Evolutionary conservation across 2,329 filamentous ascomycete genomes (phyloP).

Genomic region (Monascus ruber): DNA sequence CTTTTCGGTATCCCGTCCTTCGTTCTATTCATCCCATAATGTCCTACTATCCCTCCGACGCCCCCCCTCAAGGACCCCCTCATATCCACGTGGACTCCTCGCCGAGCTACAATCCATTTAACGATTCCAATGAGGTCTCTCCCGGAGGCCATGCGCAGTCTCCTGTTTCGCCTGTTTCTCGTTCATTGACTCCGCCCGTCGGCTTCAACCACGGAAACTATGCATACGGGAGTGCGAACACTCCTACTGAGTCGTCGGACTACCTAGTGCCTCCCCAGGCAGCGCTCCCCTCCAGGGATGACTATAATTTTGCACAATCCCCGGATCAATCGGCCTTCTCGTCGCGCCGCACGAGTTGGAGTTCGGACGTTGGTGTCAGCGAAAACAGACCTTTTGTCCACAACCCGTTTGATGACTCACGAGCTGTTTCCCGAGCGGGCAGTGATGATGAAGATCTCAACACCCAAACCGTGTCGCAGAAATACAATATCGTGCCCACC

Average conservation of each 20-base stretch:
- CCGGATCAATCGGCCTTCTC: conserved; percentile 42
- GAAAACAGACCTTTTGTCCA: conserved; percentile 39
- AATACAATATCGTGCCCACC: conserved; percentile 60
- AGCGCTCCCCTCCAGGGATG: conserved; percentile 41
- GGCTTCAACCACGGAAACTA: conserved; percentile 16
- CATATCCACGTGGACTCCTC: conserved; percentile 50
- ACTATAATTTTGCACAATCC: conserved; percentile 37
- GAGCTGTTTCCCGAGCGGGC: conserved; percentile 47
- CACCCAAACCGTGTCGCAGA: conserved; percentile 61
- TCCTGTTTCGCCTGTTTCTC: conserved; percentile 10
- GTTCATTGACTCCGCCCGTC: conserved; percentile 13
- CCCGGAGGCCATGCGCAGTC: conserved; percentile 10
- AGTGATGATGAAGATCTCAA: conserved; percentile 57
- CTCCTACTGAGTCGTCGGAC: conserved; percentile 36
- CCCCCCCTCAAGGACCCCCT: conserved; percentile 28
- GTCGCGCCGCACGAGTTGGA: conserved; percentile 55
- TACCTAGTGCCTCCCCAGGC: conserved; percentile 28
- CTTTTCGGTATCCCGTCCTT: too few species aligned
- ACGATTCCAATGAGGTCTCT: conserved; percentile 19
- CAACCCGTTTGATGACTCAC: conserved; percentile 51
- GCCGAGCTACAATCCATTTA: conserved; percentile 46
- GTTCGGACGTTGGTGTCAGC: conserved; percentile 45
- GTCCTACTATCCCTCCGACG: conserved; percentile 4
- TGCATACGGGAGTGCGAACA: conserved; percentile 36
- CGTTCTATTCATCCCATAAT: conserved; percentile 1